Conservation (phyloP, 2,329 filamentous ascomycete species). For the Aureobasidium sp. region DNA sequence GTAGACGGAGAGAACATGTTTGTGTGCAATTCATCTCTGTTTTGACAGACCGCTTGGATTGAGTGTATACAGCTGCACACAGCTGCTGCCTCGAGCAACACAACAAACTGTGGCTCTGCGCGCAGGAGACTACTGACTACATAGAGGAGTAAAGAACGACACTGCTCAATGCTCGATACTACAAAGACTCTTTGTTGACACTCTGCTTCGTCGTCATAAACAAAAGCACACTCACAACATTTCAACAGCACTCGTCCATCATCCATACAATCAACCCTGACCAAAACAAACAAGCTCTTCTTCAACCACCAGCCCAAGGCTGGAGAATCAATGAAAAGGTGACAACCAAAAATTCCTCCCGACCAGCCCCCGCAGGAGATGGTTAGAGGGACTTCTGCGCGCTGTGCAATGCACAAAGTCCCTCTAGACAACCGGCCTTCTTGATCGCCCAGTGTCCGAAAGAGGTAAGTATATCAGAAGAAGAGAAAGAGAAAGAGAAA, state of each 20-base stretch:
- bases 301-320: constrained; percentile 4
- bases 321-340: constrained; percentile 9
- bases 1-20: background rate
- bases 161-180: background rate
- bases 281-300: background rate
- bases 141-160: background rate
- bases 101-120: background rate
- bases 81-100: background rate
- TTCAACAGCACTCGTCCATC: background rate
- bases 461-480: constrained; percentile 10
- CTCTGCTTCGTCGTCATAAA: background rate
- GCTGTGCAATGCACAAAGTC: constrained; percentile 17
- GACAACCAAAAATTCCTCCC: constrained; percentile 8
- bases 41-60: background rate
- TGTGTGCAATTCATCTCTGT: background rate
- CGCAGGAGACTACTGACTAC: background rate
- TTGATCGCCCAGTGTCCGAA: background rate
- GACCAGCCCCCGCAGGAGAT: constrained; percentile 14
- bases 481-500: no score
- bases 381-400: background rate
- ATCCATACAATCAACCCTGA: background rate
- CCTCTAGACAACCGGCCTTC: background rate
- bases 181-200: background rate
- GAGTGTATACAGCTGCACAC: background rate
- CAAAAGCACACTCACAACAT: background rate